Conservation (phyloP, 352 stramenopile genomes). For the Phytophthora nicotianae region DNA sequence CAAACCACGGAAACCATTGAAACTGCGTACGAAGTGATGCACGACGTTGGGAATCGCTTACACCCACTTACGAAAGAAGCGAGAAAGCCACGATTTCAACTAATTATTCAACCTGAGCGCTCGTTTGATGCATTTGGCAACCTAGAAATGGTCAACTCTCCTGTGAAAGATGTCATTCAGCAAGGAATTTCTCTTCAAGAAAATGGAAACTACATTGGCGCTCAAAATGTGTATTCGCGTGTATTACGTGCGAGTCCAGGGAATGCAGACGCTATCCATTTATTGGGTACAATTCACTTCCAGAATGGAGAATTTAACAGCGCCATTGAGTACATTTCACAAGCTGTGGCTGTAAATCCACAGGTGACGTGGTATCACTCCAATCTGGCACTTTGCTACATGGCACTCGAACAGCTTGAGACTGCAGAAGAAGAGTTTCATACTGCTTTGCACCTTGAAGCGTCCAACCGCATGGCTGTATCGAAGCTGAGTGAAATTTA, state of each 20-base stretch:
- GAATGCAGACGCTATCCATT: slow-evolving; percentile 51
- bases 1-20: slow-evolving; percentile 72
- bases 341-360: slow-evolving; percentile 24
- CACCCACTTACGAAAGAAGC: slow-evolving; percentile 15
- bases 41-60: slow-evolving; percentile 51
- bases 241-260: slow-evolving; percentile 33
- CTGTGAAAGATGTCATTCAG: slow-evolving; percentile 24
- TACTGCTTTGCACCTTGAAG: slow-evolving; percentile 20
- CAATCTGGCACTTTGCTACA: slow-evolving; percentile 33
- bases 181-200: slow-evolving; percentile 41
- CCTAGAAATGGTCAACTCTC: slow-evolving; percentile 1
- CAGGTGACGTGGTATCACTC: slow-evolving; percentile 40
- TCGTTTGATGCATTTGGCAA: slow-evolving; percentile 3
- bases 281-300: slow-evolving; percentile 47
- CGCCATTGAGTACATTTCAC: slow-evolving; percentile 27
- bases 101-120: slow-evolving; percentile 46
- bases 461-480: slow-evolving; percentile 21
- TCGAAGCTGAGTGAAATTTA: slow-evolving; percentile 30
- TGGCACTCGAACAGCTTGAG: slow-evolving; percentile 12
- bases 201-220: slow-evolving; percentile 17
- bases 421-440: slow-evolving; percentile 29
- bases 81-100: slow-evolving; percentile 31
- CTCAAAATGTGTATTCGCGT: slow-evolving; percentile 49
- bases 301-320: slow-evolving; percentile 17
- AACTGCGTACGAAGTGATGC: slow-evolving; percentile 61